Conservation (phyloP, 2,329 filamentous ascomycete species). For the Claviceps capensis region DNA sequence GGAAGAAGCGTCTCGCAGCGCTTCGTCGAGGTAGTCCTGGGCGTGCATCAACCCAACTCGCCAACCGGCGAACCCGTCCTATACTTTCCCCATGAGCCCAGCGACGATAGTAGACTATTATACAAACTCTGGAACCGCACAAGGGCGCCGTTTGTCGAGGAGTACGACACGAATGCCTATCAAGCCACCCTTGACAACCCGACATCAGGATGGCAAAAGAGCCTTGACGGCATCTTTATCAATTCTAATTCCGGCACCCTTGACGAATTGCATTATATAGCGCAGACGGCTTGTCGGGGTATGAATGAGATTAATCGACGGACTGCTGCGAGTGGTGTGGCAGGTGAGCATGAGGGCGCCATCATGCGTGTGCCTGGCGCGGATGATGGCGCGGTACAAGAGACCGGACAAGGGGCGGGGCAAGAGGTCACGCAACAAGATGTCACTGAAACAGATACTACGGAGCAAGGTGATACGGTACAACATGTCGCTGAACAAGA, state of each 20-base stretch:
- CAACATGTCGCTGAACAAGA: too few relatives aligned
- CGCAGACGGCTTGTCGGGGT: constrained; percentile 28
- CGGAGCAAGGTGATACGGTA: too few relatives aligned
- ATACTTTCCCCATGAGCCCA: constrained; percentile 18
- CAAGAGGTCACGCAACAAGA: too few relatives aligned
- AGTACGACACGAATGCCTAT: constrained; percentile 24
- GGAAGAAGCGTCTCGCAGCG: constrained; percentile 28
- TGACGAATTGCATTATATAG: constrained; percentile 30
- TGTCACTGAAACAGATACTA: too few relatives aligned
- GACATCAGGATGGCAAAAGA: constrained; percentile 28
- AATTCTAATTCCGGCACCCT: constrained; percentile 30
- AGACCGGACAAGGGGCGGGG: background rate
- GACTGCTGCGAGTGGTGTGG: constrained; percentile 16
- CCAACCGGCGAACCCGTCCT: constrained; percentile 19
- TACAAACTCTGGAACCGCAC: constrained; percentile 13
- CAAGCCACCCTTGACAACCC: constrained; percentile 24
- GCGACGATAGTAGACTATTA: constrained; percentile 15
- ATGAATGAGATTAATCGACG: constrained; percentile 28
- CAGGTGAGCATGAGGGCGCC: constrained; percentile 19
- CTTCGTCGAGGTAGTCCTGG: constrained; percentile 31
- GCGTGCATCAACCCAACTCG: constrained; percentile 23
- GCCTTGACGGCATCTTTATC: constrained; percentile 30
- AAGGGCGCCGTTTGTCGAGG: constrained; percentile 14
- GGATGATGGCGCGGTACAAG: constrained; percentile 5
- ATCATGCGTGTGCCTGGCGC: constrained; percentile 7